A percentile compares a stretch with the other conserved stretches of the same genome.
Conservation (phyloP, 257 asterid genomes). For the Solanum infundibuliforme region DNA sequence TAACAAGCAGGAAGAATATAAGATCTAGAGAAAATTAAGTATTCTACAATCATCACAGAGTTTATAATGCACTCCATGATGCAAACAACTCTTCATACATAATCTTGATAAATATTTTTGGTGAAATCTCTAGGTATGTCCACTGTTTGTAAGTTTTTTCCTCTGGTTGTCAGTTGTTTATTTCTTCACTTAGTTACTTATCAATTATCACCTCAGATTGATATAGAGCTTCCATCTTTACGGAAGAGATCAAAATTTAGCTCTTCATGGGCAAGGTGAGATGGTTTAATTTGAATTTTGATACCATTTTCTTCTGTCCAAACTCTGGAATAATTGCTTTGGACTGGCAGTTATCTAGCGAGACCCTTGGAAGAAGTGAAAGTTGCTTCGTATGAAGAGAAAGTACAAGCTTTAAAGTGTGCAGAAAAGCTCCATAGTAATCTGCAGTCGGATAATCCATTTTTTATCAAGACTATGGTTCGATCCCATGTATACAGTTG, state of each 20-base stretch:
- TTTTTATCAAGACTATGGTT: conserved; percentile 73
- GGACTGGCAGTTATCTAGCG: conserved; percentile 57
- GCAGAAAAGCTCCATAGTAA: conserved; percentile 72
- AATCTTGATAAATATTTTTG: not conserved
- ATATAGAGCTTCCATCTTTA: conserved; percentile 30
- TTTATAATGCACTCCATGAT: not conserved
- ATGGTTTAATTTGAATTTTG: not conserved
- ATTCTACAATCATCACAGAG: not conserved
- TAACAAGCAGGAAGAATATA: not conserved
- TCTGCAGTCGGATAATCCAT: conserved; percentile 45
- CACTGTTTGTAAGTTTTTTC: not conserved
- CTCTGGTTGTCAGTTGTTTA: not conserved
- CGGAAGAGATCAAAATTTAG: conserved; percentile 38
- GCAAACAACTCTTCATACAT: not conserved
- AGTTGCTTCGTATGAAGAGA: conserved; percentile 49
- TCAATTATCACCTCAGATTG: conserved; percentile 27
- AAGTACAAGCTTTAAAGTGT: conserved; percentile 31
- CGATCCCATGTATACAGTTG: conserved; percentile 94
- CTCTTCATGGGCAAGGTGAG: conserved; percentile 74
- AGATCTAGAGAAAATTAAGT: not conserved
- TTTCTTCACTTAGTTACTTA: not conserved
- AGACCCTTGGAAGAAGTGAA: conserved; percentile 75
- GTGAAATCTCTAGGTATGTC: not conserved
- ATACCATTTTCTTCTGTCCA: not conserved
- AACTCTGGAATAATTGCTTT: not conserved